Evolutionary conservation across 352 stramenopile genomes (phyloP).

Genomic region (Globisporangium cylindrosporum): DNA sequence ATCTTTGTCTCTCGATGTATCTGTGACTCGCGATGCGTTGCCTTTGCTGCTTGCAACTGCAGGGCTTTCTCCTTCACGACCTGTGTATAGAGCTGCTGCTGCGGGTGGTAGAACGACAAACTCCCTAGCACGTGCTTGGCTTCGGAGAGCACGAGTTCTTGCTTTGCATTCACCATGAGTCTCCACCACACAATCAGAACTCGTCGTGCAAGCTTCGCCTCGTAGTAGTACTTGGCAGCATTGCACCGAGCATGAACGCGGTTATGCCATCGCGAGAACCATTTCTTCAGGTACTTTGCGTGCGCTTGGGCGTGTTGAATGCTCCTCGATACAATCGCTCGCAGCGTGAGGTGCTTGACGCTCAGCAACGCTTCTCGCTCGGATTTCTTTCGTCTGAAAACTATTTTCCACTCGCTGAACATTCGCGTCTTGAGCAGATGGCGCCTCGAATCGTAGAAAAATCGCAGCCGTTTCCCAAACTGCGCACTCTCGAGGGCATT

Average conservation of each 20-base stretch:
- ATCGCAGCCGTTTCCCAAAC: conserved; percentile 31
- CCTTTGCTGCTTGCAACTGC: not conserved
- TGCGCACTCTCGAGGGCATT: conserved; percentile 19
- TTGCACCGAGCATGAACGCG: not conserved
- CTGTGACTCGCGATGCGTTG: not conserved
- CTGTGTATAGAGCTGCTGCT: conserved; percentile 25
- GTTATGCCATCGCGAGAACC: conserved; percentile 12
- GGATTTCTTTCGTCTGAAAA: not conserved
- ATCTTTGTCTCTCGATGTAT: conserved; percentile 13
- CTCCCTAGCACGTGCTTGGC: conserved; percentile 31
- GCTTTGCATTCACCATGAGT: conserved; percentile 40
- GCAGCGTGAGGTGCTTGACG: conserved; percentile 1
- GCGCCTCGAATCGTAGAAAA: conserved; percentile 19
- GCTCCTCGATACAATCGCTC: conserved; percentile 3
- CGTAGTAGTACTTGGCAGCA: conserved; percentile 19
- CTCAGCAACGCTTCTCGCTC: conserved; percentile 3
- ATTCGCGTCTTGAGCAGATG: not conserved
- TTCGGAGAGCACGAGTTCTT: conserved; percentile 43
- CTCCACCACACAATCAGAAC: conserved; percentile 39
- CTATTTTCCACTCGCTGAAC: conserved; percentile 8
- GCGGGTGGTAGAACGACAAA: conserved; percentile 37
- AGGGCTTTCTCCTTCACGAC: conserved; percentile 14
- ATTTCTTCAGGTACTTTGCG: conserved; percentile 8
- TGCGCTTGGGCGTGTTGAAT: not conserved
- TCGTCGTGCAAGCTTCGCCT: conserved; percentile 19